These are phyloP conservation scores for Torrubiella hemipterigena DNA, from an alignment of 2,329 filamentous ascomycete genomes.

Conservation along the genomic window DNA sequence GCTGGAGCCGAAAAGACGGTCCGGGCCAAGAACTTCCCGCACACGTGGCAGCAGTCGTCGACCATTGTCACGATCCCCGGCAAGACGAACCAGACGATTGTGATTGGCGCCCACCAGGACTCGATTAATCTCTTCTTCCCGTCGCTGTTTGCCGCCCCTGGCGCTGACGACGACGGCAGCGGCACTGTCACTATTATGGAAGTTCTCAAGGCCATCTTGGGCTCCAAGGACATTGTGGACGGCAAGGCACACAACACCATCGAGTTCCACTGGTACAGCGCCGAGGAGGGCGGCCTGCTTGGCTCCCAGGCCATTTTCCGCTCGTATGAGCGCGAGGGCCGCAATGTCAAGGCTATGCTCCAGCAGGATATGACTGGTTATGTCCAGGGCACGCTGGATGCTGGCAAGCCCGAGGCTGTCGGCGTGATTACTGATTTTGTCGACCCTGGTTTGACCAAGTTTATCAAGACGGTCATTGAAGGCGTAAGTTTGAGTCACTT, in stretches of 20 bases:
- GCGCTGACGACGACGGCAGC: constrained; percentile 91
- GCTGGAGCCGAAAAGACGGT: constrained; percentile 61
- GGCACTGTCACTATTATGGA: constrained; percentile 93
- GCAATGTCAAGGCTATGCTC: constrained; percentile 87
- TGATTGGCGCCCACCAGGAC: constrained; percentile 89
- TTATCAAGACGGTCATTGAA: constrained; percentile 81
- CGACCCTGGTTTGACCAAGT: constrained; percentile 67
- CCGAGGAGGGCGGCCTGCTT: constrained; percentile 77
- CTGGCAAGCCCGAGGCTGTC: constrained; percentile 72
- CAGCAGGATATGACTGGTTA: constrained; percentile 98
- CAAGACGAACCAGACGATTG: constrained; percentile 69
- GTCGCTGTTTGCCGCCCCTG: constrained; percentile 70
- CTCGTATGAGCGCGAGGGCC: constrained; percentile 58
- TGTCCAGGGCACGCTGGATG: constrained; percentile 68
- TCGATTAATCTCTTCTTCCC: constrained; percentile 90
- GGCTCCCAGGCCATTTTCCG: constrained; percentile 85
- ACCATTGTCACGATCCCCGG: constrained; percentile 89
- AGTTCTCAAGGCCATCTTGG: constrained; percentile 69
- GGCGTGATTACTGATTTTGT: constrained; percentile 92
- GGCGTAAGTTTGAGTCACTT: constrained; percentile 18
- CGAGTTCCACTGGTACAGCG: constrained; percentile 95
- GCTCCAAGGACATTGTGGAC: constrained; percentile 54
- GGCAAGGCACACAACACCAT: constrained; percentile 74
- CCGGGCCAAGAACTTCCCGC: constrained; percentile 60
- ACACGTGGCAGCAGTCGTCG: constrained; percentile 80